Evolutionary conservation across 139 green algal species (phyloP), one percentile per base, ranked within the genome.

Genomic region (Pleodorina starrii): DNA sequence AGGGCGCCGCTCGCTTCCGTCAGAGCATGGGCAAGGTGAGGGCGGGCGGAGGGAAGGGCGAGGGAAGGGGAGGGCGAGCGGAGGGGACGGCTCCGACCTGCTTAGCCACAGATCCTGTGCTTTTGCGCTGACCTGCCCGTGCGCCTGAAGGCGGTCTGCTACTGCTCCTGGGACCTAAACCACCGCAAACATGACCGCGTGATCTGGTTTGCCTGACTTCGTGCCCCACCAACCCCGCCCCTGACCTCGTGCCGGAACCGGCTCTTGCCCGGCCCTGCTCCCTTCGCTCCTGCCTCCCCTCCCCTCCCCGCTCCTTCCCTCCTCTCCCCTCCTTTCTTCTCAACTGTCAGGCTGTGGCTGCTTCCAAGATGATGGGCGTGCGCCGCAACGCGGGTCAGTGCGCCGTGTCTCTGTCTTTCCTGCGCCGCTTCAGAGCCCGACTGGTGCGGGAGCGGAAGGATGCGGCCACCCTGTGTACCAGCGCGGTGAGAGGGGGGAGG

Each of bases 381-480:
- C 60, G 82, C 9, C 63, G 66, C 63, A 88, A 88, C 82, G 82
- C 82, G 44, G 82, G 63, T 2, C 43, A 78, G 82, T 88, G 82
- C 60, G 82, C 82, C 32, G 82, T 88, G 19, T 68, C 40, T 16
- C 82, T 88, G 44, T 63, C 82, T 63, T 88, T 88, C 60, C 66
- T 88, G 66, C 82, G 82, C 66, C 82, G 82, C 82, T 88, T 88
- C 82, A n/a, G 82, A 54, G 19, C 82, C 17, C 27, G 44, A 29
- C 60, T 88, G 60, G 27, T 88, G 35, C 16, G 38, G 66, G 66
- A 88, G n/a, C 21, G 82, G 0, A 11, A 5, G 44, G 82, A 88
- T 36, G 82, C 82, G 7, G 63, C 63, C 27, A 25, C 32, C 38
- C 68, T 88, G 63, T 43, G 44, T n/a, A 88, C 82, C 32, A 69